These are phyloP conservation scores for Heritiera fomes DNA, from an alignment of 345 rosid species.

Conservation along the genomic window DNA sequence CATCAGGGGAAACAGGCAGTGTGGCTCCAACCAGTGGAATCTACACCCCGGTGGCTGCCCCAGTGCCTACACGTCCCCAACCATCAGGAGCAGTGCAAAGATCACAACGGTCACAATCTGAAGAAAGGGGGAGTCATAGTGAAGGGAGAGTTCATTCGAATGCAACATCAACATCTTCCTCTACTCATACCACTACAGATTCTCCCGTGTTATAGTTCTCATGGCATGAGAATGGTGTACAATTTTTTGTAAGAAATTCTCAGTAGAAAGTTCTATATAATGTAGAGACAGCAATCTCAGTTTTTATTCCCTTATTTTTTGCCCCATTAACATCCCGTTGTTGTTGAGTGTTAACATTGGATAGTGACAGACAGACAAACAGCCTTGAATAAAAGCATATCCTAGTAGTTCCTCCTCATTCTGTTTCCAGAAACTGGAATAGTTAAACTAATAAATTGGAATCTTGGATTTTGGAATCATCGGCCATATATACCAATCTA, in stretches of 20 bases:
- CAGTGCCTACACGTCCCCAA: constrained; percentile 14
- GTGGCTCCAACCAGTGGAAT: constrained; percentile 31
- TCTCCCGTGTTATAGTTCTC: constrained; percentile 41
- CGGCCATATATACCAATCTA: background rate
- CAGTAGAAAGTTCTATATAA: constrained; percentile 11
- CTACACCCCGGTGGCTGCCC: constrained; percentile 50
- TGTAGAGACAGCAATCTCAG: constrained; percentile 10
- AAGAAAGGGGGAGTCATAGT: constrained; percentile 48
- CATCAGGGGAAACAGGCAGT: constrained; percentile 30
- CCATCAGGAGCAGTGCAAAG: constrained; percentile 18
- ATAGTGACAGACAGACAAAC: constrained; percentile 20
- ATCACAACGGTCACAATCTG: constrained; percentile 29
- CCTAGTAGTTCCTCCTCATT: background rate
- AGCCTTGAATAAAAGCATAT: constrained; percentile 25
- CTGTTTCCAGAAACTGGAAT: constrained; percentile 15
- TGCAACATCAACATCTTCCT: constrained; percentile 72
- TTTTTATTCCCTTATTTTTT: background rate
- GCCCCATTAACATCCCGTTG: background rate
- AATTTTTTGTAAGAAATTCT: constrained; percentile 40
- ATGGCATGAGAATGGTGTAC: constrained; percentile 24
- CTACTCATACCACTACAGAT: constrained; percentile 57
- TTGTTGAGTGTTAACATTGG: constrained; percentile 20
- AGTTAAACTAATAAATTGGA: constrained; percentile 7
- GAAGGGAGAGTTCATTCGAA: constrained; percentile 42
- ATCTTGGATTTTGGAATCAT: background rate